Evolutionary conservation across 163 green algal species (phyloP), one percentile per base, ranked within the genome.

Genomic region (Scenedesmus sp.): DNA sequence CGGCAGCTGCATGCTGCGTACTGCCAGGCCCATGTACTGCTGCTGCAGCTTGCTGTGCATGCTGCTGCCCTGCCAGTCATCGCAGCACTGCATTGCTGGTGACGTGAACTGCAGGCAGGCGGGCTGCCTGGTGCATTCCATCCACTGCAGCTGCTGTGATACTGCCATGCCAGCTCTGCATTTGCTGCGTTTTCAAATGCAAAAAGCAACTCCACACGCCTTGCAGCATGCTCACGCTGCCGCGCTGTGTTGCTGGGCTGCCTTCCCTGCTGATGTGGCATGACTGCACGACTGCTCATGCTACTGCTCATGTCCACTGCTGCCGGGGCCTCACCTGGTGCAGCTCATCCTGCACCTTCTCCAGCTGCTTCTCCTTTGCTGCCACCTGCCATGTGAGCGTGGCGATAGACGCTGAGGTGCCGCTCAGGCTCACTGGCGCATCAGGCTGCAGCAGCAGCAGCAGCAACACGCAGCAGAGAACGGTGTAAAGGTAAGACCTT

Each of bases 321-420:
- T 6, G 20, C 66, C 46, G 76, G 62, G 13, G 46, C 20, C 88
- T 52, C 46, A 96, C 95, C 93, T 96, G 95, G 34, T 94, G 93
- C 20, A 96, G 86, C 92, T 96, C 95, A 56, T 96, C 94, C 91
- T 96, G 95, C 16, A 96, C 94, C 74, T 95, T 96, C 3, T 95
- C 91, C 55, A 96, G 89, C 86, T 95, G 90, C 26, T 95, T 96
- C 81, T 96, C 95, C 92, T 96, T 96, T 18, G 86, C 88, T 46
- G 95, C 94, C 3, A 96, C 88, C 85, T 95, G 92, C 95, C 95
- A 96, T 18, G 92, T 92, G 8, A 96, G 88, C 8, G 91, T 96
- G 9, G 93, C 95, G 55, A 96, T 94, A 15, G 90, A 93, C 2
- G 90, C 94, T 6, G 95, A 95, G 0, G 90, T 96, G n/a, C 94